Evolutionary conservation across 1,284 basidiomycete species (phyloP), one percentile per base, ranked within the genome.

Genomic region (Pseudozyma thailandica): DNA sequence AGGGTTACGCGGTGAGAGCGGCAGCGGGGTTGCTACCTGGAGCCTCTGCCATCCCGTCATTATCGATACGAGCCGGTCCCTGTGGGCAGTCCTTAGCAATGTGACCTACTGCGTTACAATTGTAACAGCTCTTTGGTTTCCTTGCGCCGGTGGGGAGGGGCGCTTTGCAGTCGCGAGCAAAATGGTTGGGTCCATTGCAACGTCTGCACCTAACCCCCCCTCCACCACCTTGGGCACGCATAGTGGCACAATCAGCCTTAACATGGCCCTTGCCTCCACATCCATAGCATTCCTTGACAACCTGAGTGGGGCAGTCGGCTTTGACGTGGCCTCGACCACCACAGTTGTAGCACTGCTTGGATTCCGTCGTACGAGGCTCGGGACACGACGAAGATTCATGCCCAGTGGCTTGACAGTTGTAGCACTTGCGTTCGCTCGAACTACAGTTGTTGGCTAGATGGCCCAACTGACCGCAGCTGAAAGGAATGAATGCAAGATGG

Each of bases 301-400:
- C 45, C 41, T 35, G 20, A 10, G 48, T 52, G 16, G 72, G 72
- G 42, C 72, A 74, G 42, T 72, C 68, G 23, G 59, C 44, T 33
- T 57, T 59, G 44, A 72, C 47, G 60, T 74, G 72, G 6, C 72
- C 72, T 13, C 51, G 43, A 3, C 62, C 68, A 9, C 72, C 68
- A 45, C 72, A 74, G 46, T 65, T 62, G 54, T 72, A 68, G 68
- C 72, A 74, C 48, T 74, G 62, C 46, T 76, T 76, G 46, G 66
- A 52, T 2, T 71, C 66, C 15, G 65, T 48, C 3, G 62, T 73
- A 4, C 61, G 60, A 4, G 74, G 74, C 2, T 61, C 57, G 6
- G 61, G 50, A 23, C 73, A 75, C 25, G 61, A 54, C 0, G 61
- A 70, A 12, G 65, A 65, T 38, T 75, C 73, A 52, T 75, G 74